Percentiles rank a stretch among this genome's conserved stretches.
These are phyloP conservation scores for Papiliotrema flavescens DNA, from an alignment of 1,284 basidiomycete species.

Conservation along the genomic window DNA sequence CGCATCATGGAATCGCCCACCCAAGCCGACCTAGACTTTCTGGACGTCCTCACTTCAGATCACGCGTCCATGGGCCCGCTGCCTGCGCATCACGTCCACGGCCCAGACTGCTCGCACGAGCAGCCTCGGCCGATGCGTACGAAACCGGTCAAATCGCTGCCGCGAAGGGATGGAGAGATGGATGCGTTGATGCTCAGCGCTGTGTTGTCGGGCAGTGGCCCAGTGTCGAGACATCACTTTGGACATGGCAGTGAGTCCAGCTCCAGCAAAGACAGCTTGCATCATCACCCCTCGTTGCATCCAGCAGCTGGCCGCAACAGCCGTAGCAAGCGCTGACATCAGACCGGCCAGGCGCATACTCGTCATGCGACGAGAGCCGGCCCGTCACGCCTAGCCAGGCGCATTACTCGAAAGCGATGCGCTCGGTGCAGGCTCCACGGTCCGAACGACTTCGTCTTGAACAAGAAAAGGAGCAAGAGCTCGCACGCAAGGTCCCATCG, in stretches of 20 bases:
- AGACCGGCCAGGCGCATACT: slow-evolving; percentile 41
- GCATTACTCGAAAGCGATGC: slow-evolving; percentile 22
- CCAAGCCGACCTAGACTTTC: slow-evolving; percentile 41
- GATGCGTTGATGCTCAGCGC: slow-evolving; percentile 47
- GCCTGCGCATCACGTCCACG: neutral
- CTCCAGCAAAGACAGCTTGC: no score
- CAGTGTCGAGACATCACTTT: slow-evolving; percentile 46
- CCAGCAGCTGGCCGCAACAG: neutral
- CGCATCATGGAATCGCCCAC: slow-evolving; percentile 8
- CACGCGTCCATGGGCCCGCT: slow-evolving; percentile 24
- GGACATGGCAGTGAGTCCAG: slow-evolving; percentile 39
- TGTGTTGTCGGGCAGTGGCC: slow-evolving; percentile 44
- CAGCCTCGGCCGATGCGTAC: neutral
- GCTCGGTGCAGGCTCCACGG: slow-evolving; percentile 43
- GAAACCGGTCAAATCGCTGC: slow-evolving; percentile 13
- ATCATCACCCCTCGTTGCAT: neutral
- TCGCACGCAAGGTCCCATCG: neutral
- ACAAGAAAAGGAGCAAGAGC: slow-evolving; percentile 8
- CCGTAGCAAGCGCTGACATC: neutral
- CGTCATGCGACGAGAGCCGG: slow-evolving; percentile 42
- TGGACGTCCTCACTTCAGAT: slow-evolving; percentile 38
- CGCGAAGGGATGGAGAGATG: slow-evolving; percentile 25
- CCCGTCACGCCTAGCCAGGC: slow-evolving; percentile 29
- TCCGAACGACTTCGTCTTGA: slow-evolving; percentile 33
- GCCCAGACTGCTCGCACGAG: neutral